Conservation (phyloP, 768 basidiomycete species). For the Fistulinella prunicolor region DNA sequence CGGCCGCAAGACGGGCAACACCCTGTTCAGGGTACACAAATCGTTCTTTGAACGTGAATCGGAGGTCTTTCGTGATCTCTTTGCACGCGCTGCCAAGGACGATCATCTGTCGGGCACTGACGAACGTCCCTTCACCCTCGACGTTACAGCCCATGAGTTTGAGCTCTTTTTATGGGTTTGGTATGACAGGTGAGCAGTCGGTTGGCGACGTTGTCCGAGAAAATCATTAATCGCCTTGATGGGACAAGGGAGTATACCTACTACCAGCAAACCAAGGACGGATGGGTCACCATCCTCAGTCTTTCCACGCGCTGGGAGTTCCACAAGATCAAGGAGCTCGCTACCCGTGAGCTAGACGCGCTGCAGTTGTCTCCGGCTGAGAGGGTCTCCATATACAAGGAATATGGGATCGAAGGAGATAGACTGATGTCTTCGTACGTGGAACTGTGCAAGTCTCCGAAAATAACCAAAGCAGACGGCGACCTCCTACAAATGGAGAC, state of each 20-base stretch:
- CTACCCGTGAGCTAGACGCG: conserved; percentile 54
- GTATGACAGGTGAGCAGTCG: conserved; percentile 46
- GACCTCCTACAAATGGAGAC: conserved; percentile 54
- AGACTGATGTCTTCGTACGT: conserved; percentile 53
- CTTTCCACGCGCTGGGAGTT: conserved; percentile 60
- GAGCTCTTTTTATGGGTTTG: conserved; percentile 54
- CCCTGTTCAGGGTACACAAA: conserved; percentile 51
- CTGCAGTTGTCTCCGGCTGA: conserved; percentile 46
- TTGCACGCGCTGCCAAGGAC: conserved; percentile 30
- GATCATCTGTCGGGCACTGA: conserved; percentile 35
- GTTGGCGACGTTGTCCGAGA: neutral
- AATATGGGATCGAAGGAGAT: conserved; percentile 46
- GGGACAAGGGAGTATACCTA: conserved; percentile 49
- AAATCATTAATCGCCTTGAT: neutral
- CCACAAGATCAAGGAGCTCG: conserved; percentile 45
- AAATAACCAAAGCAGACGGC: conserved; percentile 46
- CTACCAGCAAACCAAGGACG: conserved; percentile 44
- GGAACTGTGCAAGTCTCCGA: conserved; percentile 48
- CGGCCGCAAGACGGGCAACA: conserved; percentile 45
- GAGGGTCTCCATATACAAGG: conserved; percentile 56
- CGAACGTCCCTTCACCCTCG: conserved; percentile 41
- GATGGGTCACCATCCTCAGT: conserved; percentile 54
- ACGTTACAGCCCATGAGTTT: conserved; percentile 44
- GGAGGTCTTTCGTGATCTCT: conserved; percentile 35
- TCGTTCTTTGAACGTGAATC: conserved; percentile 64